These are phyloP conservation scores for Silene coronaria DNA, from an alignment of 179 eudicot species.

Conservation along the genomic window DNA sequence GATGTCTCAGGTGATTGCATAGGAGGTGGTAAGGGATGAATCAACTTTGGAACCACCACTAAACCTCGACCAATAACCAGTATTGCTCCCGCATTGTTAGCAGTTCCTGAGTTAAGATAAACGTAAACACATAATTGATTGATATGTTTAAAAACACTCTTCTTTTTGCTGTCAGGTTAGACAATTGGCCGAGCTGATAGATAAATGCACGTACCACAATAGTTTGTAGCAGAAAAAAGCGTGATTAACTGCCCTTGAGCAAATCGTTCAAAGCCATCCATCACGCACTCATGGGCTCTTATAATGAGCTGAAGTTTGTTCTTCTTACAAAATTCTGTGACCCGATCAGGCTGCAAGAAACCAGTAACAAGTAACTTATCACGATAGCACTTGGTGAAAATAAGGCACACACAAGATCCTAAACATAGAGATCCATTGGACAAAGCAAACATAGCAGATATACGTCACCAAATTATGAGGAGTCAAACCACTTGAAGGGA, in stretches of 20 bases:
- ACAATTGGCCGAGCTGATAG: neutral
- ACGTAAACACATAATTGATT: neutral
- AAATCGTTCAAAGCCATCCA: constrained; percentile 96
- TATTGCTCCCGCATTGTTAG: constrained; percentile 96
- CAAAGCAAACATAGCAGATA: neutral
- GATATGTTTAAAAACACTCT: neutral
- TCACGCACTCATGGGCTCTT: constrained; percentile 95
- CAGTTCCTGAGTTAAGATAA: constrained; percentile 55
- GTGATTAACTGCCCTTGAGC: constrained; percentile 97
- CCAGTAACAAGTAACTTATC: neutral
- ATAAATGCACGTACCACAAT: constrained; percentile 58
- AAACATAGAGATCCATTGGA: neutral
- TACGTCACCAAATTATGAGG: neutral
- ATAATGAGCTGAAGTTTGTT: constrained; percentile 87
- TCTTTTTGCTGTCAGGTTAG: neutral
- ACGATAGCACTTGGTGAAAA: neutral
- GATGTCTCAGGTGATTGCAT: constrained; percentile 80
- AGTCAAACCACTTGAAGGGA: too few relatives aligned
- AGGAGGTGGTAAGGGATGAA: constrained; percentile 94
- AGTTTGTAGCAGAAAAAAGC: constrained; percentile 96
- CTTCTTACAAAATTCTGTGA: constrained; percentile 82
- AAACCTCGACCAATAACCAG: constrained; percentile 87
- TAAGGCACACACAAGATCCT: neutral
- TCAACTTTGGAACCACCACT: constrained; percentile 86
- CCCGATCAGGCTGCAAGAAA: constrained; percentile 80